Conservation (phyloP, 2,329 filamentous ascomycete species). For the Orbilia ellipsospora region DNA sequence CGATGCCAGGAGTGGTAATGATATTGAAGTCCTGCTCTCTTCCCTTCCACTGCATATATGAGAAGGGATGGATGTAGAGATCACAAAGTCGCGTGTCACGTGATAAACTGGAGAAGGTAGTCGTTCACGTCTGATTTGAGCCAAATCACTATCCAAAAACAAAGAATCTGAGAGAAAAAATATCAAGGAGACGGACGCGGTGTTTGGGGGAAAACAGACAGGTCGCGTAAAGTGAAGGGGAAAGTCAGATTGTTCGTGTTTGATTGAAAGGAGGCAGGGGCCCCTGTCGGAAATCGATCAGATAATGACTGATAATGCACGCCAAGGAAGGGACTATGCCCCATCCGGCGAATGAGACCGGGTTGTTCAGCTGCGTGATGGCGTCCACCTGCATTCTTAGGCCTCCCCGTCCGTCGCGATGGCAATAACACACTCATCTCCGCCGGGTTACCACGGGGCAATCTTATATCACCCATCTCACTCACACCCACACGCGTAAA, state of each 20-base stretch:
- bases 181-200: too few species aligned
- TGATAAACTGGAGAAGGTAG: not conserved
- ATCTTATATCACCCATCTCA: too few species aligned
- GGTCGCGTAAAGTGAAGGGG: not conserved
- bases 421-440: slow-evolving; percentile 3
- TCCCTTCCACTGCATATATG: not conserved
- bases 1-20: not conserved
- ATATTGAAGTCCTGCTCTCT: not conserved
- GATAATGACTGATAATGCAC: slow-evolving; percentile 17
- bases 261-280: slow-evolving; percentile 3
- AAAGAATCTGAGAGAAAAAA: too few species aligned
- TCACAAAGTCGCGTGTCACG: slow-evolving; percentile 11
- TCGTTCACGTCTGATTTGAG: not conserved
- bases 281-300: slow-evolving; percentile 34
- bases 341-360: too few species aligned
- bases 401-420: slow-evolving; percentile 19
- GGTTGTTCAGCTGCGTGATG: too few species aligned
- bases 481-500: too few species aligned
- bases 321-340: too few species aligned
- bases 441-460: not conserved
- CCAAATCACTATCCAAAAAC: not conserved
- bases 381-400: too few species aligned
- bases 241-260: slow-evolving; percentile 1
- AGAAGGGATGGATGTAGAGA: not conserved
- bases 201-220: too few species aligned